Evolutionary conservation across 1,284 basidiomycete genomes (phyloP), one percentile per base, ranked within the genome.

Genomic region (Naganishia albida): DNA sequence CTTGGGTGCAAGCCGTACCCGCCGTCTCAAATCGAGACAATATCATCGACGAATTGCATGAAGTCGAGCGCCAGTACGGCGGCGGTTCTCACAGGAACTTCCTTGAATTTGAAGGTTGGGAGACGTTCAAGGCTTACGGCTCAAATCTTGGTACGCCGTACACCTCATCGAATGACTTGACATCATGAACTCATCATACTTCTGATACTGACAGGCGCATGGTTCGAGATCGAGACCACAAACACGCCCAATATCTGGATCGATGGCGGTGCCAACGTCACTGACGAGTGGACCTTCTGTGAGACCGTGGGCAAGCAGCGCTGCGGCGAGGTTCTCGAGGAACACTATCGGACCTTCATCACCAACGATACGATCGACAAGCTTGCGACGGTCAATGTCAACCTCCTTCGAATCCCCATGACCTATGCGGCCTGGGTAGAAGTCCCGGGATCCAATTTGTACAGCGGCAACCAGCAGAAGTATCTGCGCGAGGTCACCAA

Each of bases 381-480:
- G 18, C 40, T 63, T 18, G 23, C 16, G 2, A 28, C 50, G 4
- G 40, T 53, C 42, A 51, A 39, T 7, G 50, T 63, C 51, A 63
- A 63, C 51, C 46, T 40, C 42, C 49, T 63, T 28, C 51, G 62
- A 34, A 63, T 63, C n/a, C 39, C 62, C 18, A 63, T 51, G 18
- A 53, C 60, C 13, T 53, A 63, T 26, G 23, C 62, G 25, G 49
- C 51, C 13, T 63, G 40, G 62, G 18, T 26, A 15, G 51, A 54
- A 16, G 51, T 54, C 3, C 62, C 42, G 23, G 51, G 40, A 12
- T 63, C 62, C 10, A 43, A 43, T 25, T 26, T 46, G 26, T 53
- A 63, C 28, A 23, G 42, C 26, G 62, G 50, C 23, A 48, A 42
- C 8, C 50, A 63, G 28, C 38, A 52, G 6, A 10, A 44, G 26